Base-by-base conservation (phyloP, 148 eudicot species). In the Spergularia marina region DNA sequence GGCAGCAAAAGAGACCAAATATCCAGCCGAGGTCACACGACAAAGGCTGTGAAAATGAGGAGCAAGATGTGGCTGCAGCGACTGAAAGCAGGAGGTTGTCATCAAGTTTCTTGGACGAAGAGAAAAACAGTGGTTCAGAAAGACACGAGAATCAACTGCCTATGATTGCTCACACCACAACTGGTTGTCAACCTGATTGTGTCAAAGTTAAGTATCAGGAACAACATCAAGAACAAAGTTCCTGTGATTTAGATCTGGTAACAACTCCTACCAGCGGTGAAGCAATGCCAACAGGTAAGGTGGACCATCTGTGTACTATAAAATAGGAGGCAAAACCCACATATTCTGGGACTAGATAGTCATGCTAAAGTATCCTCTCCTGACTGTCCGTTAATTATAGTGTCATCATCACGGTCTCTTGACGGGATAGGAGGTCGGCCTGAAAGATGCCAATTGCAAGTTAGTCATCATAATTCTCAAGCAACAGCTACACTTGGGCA, bases 81-180 rank as follows among this genome's bases (percentile, higher is more conserved):
- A 10, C 16, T 65, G 17, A 10, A 36, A 39, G 1, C 49, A 15
- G 49, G 49, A 65, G 17, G 68, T 39, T 16, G 16, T 15, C 68
- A 65, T 65, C 68, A 36, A 39, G 68, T 65, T 65, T 65, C 49
- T 65, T 39, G 16, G 68, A 13, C 12, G 68, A 65, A 65, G 16
- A 12, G 41, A 49, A 20, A 65, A 39, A 47, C 39, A 65, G 17
- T 3, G n/a, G 41, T 65, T 65, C 49, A 15, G 68, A 65, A 65
- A 36, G 51, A 17, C 41, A 47, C 6, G 49, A 6, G 7, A 39
- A 65, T 65, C 20, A 39, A 39, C 47, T 7, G 49, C 68, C 68
- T 16, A 40, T 17, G 14, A 16, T 16, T 56, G 14, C 60, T n/a
- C 5, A 56, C 20, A 1, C 60, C 17, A 56, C 60, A 16, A n/a